Evolutionary conservation across 1,284 basidiomycete species (phyloP), one percentile per base, ranked within the genome.

Genomic region (Phellopilus nigrolimitatus): DNA sequence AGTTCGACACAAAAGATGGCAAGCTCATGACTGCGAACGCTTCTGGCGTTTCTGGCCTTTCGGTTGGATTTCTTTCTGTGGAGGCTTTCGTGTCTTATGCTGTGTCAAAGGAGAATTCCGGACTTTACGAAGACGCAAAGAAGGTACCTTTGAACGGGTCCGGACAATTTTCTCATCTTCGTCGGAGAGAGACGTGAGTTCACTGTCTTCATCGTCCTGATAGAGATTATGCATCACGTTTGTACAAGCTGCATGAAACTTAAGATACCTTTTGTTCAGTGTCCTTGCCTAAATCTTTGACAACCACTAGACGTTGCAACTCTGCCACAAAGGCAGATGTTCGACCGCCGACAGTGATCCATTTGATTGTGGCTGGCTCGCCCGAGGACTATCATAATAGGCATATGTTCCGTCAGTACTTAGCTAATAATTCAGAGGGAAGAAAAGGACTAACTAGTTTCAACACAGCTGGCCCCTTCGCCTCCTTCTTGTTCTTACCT

Each of bases 301-400:
- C 21, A 30, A 47, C 7, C 1, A 30, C 27, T 19, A 38, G 40
- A 17, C 69, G 70, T 61, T 91, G 89, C 2, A 91, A 70, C 63
- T 88, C 79, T 7, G 67, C 64, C 2, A 91, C 81, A 55, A 80
- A 83, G 3, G 88, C 89, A 1, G 85, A 87, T 0, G 91, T 92
- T 12, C 90, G 72, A 1, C 91, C 90, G 3, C 86, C 88, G 7
- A 93, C 85, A 0, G 84, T 89, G 47, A 89, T 64, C 75, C 84
- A 92, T 56, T 79, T 80, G 55, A 93, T 82, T 1, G 83, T 86
- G 0, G 86, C 88, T 1, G 74, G 76, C 44, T 74, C 66, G 1
- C 89, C 91, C 52, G 82, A 78, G 0, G 83, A 80, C 88, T 91
- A 28, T 43, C 46, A 4, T 39, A 46, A 43, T 22, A 25, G 50